Percentiles rank a stretch among this genome's conserved stretches.
Conservation (phyloP, 495 filamentous ascomycete genomes). For the Parmelia sp. region DNA sequence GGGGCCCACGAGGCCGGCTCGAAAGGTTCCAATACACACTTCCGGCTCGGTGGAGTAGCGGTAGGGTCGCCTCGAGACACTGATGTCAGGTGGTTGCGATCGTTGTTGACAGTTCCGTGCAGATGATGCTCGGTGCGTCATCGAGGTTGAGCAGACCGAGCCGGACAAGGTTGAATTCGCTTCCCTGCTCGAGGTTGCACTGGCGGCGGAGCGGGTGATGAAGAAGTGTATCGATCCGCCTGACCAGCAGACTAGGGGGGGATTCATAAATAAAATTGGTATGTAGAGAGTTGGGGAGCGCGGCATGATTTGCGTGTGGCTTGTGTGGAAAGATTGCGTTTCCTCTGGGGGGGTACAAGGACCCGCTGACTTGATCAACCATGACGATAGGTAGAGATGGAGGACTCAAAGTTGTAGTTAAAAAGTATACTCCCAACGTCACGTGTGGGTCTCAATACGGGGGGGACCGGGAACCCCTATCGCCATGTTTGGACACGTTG, state of each 20-base stretch:
- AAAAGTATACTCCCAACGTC: not conserved
- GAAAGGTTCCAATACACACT: not conserved
- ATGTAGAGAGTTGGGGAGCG: not conserved
- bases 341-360: not conserved
- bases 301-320: not conserved
- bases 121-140: constrained; percentile 5
- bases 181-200: not conserved
- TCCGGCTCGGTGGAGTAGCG: constrained; percentile 3
- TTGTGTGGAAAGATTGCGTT: not conserved
- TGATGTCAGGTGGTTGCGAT: not conserved
- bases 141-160: not conserved
- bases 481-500: not conserved
- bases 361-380: not conserved
- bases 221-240: not conserved
- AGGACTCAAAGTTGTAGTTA: not conserved
- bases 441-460: not conserved
- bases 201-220: not conserved
- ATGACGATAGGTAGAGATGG: not conserved
- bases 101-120: not conserved
- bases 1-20: not conserved
- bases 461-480: not conserved
- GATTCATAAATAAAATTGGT: not conserved
- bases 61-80: not conserved
- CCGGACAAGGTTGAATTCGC: not conserved
- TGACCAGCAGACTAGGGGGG: not conserved